A percentile compares a stretch with the other conserved stretches of the same genome.
Evolutionary conservation across 257 asterid species (phyloP).

Genomic region (Solanum neorickii): DNA sequence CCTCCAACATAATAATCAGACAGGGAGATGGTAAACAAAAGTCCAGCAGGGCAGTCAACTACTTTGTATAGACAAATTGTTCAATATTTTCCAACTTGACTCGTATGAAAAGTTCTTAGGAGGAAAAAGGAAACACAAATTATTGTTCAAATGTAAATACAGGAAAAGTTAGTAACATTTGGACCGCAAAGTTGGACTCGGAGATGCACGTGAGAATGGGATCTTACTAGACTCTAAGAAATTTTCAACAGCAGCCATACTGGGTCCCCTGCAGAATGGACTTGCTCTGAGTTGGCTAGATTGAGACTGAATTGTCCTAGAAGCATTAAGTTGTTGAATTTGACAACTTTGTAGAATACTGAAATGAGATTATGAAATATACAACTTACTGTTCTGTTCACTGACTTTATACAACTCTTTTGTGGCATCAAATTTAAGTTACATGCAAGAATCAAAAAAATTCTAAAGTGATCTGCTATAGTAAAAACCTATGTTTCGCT

Average conservation of each 20-base stretch:
- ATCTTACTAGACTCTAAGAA: neutral
- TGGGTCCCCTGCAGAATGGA: neutral
- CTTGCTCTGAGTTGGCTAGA: neutral
- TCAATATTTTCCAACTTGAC: neutral
- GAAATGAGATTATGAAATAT: neutral
- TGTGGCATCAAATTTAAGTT: neutral
- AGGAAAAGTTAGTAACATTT: neutral
- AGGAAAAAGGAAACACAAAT: neutral
- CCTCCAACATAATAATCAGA: slow-evolving; percentile 25
- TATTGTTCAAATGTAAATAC: neutral
- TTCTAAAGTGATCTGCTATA: neutral
- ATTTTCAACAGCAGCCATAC: neutral
- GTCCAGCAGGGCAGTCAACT: neutral
- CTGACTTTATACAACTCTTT: neutral
- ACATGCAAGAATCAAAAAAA: neutral
- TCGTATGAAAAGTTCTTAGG: neutral
- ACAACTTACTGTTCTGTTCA: neutral
- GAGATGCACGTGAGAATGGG: neutral
- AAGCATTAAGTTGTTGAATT: neutral
- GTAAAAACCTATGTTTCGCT: neutral
- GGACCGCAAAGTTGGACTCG: neutral
- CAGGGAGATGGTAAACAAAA: neutral
- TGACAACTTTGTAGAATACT: neutral
- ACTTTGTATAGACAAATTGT: neutral
- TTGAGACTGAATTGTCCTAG: neutral